Evolutionary conservation across 202 grass and related monocot species (phyloP).

Genomic region (Zoysia matrella): DNA sequence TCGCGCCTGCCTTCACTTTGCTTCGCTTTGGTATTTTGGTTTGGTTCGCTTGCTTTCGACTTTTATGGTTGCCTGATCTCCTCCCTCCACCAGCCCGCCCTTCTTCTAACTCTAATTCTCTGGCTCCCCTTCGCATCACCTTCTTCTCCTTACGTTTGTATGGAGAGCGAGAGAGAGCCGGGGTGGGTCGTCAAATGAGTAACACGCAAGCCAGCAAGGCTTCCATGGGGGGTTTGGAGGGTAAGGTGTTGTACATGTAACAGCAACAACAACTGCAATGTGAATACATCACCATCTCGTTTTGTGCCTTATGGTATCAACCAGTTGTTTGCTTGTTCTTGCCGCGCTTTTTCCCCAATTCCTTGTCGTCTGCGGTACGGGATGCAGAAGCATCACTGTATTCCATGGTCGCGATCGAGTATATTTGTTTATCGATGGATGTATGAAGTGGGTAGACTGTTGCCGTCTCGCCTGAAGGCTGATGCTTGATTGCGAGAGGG

Average conservation of each 20-base stretch:
- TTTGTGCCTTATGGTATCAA: slow-evolving; percentile 1
- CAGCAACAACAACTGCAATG: neutral
- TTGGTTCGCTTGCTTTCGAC: slow-evolving; percentile 65
- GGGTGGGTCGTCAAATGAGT: slow-evolving; percentile 57
- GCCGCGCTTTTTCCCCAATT: neutral
- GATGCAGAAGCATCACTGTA: neutral
- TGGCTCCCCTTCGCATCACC: neutral
- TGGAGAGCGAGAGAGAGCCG: too few relatives aligned
- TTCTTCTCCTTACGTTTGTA: neutral
- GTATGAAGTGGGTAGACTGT: slow-evolving; percentile 31
- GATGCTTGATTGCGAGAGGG: too few relatives aligned
- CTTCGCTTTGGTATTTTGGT: slow-evolving; percentile 67
- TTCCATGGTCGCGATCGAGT: slow-evolving; percentile 23
- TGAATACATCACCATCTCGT: neutral
- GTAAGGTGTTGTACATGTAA: slow-evolving; percentile 39
- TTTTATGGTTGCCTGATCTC: slow-evolving; percentile 60
- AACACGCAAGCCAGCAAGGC: slow-evolving; percentile 46
- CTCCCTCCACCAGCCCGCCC: slow-evolving; percentile 39
- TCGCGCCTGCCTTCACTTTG: slow-evolving; percentile 40
- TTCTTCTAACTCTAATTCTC: too few relatives aligned
- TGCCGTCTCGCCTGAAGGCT: slow-evolving; percentile 33
- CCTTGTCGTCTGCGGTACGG: slow-evolving; percentile 27
- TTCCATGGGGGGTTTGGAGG: slow-evolving; percentile 38
- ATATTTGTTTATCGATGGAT: slow-evolving; percentile 22
- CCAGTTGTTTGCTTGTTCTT: slow-evolving; percentile 35